Percentiles rank a stretch among this genome's conserved stretches.
Evolutionary conservation across 495 filamentous ascomycete genomes (phyloP).

Genomic region (Penicillium maclennaniae): DNA sequence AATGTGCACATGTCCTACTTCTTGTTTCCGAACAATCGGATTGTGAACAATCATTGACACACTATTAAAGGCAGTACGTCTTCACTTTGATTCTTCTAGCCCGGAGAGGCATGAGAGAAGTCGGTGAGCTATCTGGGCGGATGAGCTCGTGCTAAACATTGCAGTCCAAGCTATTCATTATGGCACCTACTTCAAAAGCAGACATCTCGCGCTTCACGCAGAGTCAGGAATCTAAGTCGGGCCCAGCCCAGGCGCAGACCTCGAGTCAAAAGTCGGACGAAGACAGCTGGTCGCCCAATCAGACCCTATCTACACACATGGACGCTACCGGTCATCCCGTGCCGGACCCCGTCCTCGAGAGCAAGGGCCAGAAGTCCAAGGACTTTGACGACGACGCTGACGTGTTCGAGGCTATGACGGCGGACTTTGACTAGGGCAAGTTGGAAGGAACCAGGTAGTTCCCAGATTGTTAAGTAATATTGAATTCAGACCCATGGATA

Average conservation of each 20-base stretch:
- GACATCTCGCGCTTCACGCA: conserved; percentile 26
- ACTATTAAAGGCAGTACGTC: conserved; percentile 6
- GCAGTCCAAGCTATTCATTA: conserved; percentile 6
- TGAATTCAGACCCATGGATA: background rate
- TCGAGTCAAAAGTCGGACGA: conserved; percentile 6
- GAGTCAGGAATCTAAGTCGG: conserved; percentile 22
- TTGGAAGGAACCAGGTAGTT: no score
- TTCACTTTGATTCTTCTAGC: background rate
- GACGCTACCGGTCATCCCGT: conserved; percentile 34
- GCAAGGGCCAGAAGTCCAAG: conserved; percentile 15
- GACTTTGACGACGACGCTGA: conserved; percentile 21
- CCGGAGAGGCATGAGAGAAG: conserved; percentile 1
- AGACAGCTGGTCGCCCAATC: conserved; percentile 24
- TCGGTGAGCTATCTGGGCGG: background rate
- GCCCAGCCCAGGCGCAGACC: background rate
- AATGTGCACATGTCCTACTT: background rate
- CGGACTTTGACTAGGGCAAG: conserved; percentile 33
- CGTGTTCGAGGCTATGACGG: conserved; percentile 26
- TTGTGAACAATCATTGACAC: background rate
- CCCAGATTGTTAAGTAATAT: no score
- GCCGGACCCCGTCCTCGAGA: conserved; percentile 28
- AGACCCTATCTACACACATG: conserved; percentile 30
- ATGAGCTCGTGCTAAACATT: background rate
- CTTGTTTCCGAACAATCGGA: background rate
- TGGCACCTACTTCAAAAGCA: conserved; percentile 28